Base-by-base conservation (phyloP, 2,329 filamentous ascomycete genomes). In the Diplodia seriata region DNA sequence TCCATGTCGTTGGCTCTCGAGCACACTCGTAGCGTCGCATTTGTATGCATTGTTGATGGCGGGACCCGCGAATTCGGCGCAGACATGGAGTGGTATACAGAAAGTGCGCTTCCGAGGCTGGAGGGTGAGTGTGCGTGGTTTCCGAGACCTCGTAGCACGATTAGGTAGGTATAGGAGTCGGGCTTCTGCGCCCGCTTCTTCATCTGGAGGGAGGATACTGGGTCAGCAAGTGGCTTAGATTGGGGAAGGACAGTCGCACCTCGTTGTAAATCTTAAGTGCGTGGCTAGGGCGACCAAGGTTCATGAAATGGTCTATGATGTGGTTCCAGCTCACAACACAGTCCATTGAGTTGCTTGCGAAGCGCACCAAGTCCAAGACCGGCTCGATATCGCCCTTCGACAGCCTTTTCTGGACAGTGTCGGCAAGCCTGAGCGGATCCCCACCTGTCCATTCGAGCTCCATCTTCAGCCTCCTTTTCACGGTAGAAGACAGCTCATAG, bases 201-300 rank as follows among this genome's bases (percentile, higher is more conserved):
- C 94, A 99, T 98, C 91, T 92, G 72, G 14, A 68, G 55, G 36
- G 43, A 18, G 74, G 68, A 31, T 18, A 14, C 36, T n/a, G 67
- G 12, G 67, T 74, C 69, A 67, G 66, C 20, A 18, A n/a, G 20
- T 54, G 43, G 6, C 26, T 23, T 15, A 26, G 31, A 11, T 23
- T 14, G 33, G 38, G 14, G 2, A 14, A 2, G 20, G 12, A 6
- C 26, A n/a, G 15, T 69, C 83, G 70, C 78, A 91, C 91, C 78
- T 98, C 94, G 78, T 97, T 97, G 81, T 89, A 97, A n/a, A 93
- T 83, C 79, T 91, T 93, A 68, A 97, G 80, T 20, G 91, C 94
- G 23, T 83, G 81, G 69, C 85, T 84, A 40, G 93, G 78, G 63
- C 85, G 84, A 51, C 86, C 83, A 29, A 87, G 82, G 51, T 85